Base-by-base conservation (phyloP, 169 alveolate species). In the Plasmodium fragile region DNA sequence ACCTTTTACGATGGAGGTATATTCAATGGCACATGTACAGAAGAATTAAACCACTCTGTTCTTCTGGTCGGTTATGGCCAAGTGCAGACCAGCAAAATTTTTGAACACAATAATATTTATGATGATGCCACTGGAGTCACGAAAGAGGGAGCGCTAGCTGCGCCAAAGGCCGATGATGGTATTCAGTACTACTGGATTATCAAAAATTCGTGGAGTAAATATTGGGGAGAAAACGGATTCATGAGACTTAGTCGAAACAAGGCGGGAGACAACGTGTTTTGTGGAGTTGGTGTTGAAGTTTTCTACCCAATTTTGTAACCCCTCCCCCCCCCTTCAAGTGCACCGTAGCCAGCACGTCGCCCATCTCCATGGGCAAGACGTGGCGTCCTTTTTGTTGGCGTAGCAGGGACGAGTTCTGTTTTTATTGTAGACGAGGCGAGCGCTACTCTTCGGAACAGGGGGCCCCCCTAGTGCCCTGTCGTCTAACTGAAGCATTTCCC, bases 211-310 rank as follows among this genome's bases (percentile, higher is more conserved):
- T 97, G 98, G 98, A 97, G 98, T 22, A 59, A 84, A 4, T 81
- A 80, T n/a, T 97, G 98, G 98, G 98, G 98, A 49, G 98, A 97
- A 22, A 90, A 96, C 52, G 98, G 98, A 0, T 97, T 90, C 79
- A 95, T 96, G 93, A 97, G 96, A 91, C 72, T 97, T 55, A 80
- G 72, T 28, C 80, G 94, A 89, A 89, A 89, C 25, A 80, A 43
- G 52, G 59, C 32, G 11, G 94, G 94, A 78, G 91, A 89, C 65
- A 80, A 89, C 36, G 53, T 78, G 7, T 89, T 89, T 70, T 89
- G 94, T 55, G 91, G 91, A 28, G 39, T 89, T 28, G 94, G 94
- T 89, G 32, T n/a, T 0, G 94, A 89, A 8, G 94, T 89, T 11
- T 89, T 89, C 41, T 89, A 59, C 43, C 94, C 94, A 0, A 55